phyloP scores from a whole-genome alignment of 371 early-diverging fungal genomes.

The Cokeromyces recurvatus region DNA sequence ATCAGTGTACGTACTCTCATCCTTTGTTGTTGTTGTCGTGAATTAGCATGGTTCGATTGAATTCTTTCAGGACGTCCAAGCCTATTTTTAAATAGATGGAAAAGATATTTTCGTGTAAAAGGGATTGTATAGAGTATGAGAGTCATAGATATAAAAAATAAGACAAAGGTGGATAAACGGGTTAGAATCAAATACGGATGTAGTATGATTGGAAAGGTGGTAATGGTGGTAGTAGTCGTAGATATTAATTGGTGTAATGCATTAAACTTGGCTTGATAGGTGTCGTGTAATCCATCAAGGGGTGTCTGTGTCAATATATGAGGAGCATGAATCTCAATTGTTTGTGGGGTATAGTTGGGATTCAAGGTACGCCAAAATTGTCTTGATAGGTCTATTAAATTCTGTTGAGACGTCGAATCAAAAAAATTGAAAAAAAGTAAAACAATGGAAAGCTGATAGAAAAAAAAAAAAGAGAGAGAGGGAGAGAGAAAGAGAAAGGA shows the following conservation, averaged over 20 bases:
- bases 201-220: background rate
- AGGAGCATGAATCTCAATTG: background rate
- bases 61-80: too few relatives aligned
- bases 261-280: background rate
- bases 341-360: conserved; percentile 7
- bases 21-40: too few relatives aligned
- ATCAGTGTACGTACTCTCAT: too few relatives aligned
- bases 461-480: too few relatives aligned
- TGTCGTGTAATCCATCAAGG: too few relatives aligned
- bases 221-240: background rate
- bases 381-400: conserved; percentile 4
- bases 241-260: background rate
- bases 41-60: too few relatives aligned
- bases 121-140: too few relatives aligned
- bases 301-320: too few relatives aligned
- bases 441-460: conserved; percentile 19
- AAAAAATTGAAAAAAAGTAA: conserved; percentile 15
- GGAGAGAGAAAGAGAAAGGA: too few relatives aligned
- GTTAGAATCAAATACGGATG: background rate
- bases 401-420: background rate
- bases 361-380: conserved; percentile 30
- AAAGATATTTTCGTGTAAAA: conserved; percentile 17
- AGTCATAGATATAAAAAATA: too few relatives aligned
- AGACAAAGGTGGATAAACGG: too few relatives aligned
- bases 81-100: too few relatives aligned